These are phyloP conservation scores for Cryptosporidium viatorum DNA, from an alignment of 169 alveolate genomes.

Conservation along the genomic window DNA sequence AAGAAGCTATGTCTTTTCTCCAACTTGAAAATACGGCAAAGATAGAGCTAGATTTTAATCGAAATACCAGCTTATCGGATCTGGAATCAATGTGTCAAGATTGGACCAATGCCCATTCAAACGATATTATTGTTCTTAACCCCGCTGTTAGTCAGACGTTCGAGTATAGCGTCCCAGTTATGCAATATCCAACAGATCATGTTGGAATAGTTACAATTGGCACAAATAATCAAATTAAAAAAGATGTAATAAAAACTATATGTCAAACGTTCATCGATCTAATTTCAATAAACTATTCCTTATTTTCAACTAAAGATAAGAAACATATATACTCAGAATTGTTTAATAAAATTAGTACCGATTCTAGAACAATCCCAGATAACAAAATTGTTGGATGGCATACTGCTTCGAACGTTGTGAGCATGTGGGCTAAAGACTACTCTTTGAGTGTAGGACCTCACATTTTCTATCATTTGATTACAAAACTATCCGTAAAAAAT, in stretches of 20 bases:
- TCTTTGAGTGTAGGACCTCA: background rate
- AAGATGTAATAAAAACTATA: constrained; percentile 1
- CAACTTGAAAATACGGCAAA: background rate
- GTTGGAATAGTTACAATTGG: background rate
- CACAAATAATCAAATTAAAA: background rate
- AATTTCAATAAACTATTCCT: background rate
- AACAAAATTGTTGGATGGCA: constrained; percentile 59
- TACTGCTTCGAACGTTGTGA: background rate
- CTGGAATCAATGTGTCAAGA: constrained; percentile 4
- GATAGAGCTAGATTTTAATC: constrained; percentile 4
- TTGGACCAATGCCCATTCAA: background rate
- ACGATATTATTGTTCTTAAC: background rate
- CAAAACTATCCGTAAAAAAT: constrained; percentile 35
- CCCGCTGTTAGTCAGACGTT: background rate
- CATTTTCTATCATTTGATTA: constrained; percentile 10
- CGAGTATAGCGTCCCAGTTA: constrained; percentile 11
- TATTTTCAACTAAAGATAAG: constrained; percentile 26
- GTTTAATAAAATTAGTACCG: background rate
- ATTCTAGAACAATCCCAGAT: background rate
- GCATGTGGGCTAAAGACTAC: constrained; percentile 29
- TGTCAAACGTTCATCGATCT: constrained; percentile 39
- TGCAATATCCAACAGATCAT: constrained; percentile 6
- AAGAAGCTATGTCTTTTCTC: constrained; percentile 1
- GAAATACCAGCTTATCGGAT: constrained; percentile 24
- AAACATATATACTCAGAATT: background rate